Evolutionary conservation across 2,329 filamentous ascomycete species (phyloP).

Genomic region (Epichloe festucae): DNA sequence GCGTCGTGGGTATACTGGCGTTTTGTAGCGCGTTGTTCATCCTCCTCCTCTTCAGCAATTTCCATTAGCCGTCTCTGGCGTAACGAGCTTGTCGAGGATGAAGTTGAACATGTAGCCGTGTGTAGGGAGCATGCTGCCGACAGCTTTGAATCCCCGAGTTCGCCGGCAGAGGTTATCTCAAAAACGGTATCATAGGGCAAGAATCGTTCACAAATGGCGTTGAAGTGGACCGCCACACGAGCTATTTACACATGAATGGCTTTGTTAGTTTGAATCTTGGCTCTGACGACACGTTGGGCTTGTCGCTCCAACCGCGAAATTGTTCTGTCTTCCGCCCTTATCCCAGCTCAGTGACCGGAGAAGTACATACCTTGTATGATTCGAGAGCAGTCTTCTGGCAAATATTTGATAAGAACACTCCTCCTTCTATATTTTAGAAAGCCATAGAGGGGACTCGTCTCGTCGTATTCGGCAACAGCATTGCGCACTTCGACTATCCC

Average conservation of each 20-base stretch:
- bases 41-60: conserved; percentile 87
- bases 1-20: conserved; percentile 42
- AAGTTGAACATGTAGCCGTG: conserved; percentile 73
- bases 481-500: conserved; percentile 71
- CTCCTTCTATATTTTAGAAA: conserved; percentile 80
- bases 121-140: conserved; percentile 83
- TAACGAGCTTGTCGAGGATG: conserved; percentile 71
- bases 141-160: conserved; percentile 77
- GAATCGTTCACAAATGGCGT: conserved; percentile 56
- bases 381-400: conserved; percentile 81
- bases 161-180: conserved; percentile 58
- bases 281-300: not conserved
- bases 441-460: conserved; percentile 76
- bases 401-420: conserved; percentile 84
- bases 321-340: not conserved
- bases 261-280: not conserved
- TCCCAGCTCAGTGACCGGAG: not conserved
- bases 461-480: conserved; percentile 64
- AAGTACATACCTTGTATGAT: conserved; percentile 67
- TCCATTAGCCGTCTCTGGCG: conserved; percentile 70
- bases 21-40: conserved; percentile 48
- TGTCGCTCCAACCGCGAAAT: not conserved
- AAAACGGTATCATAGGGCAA: conserved; percentile 79
- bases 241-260: conserved; percentile 35
- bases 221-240: conserved; percentile 65